A percentile compares a stretch with the other conserved stretches of the same genome.
Conservation (phyloP, 164 flowering plant genomes). For the Brasenia schreberi region DNA sequence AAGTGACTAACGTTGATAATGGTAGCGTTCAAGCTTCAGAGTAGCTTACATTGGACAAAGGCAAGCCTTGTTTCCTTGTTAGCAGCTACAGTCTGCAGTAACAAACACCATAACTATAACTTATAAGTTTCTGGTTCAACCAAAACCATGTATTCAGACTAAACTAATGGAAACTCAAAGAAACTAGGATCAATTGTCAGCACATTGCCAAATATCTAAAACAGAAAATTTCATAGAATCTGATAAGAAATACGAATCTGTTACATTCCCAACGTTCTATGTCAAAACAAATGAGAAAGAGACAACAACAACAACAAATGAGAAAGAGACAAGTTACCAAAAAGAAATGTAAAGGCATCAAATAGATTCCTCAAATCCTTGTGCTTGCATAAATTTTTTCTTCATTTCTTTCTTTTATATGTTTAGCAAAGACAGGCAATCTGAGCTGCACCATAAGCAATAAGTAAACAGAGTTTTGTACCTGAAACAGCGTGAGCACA, state of each 20-base stretch:
- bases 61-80: conserved; percentile 22
- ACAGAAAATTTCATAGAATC: too few relatives aligned
- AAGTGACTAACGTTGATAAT: too few relatives aligned
- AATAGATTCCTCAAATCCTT: background rate
- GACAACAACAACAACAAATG: too few relatives aligned
- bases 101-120: background rate
- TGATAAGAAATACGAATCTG: too few relatives aligned
- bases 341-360: too few relatives aligned
- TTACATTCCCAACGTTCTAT: too few relatives aligned
- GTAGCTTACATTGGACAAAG: conserved; percentile 20
- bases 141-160: too few relatives aligned
- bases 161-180: too few relatives aligned
- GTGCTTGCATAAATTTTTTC: background rate
- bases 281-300: too few relatives aligned
- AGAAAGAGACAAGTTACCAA: too few relatives aligned
- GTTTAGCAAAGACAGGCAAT: background rate
- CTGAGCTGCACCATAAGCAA: background rate
- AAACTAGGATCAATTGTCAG: too few relatives aligned
- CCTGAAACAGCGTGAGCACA: conserved; percentile 44
- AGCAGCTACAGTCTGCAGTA: conserved; percentile 32
- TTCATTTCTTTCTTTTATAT: background rate
- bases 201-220: too few relatives aligned
- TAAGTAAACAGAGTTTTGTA: conserved; percentile 2
- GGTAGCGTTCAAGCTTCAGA: background rate
- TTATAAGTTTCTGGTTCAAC: background rate